Evolutionary conservation across 108 stramenopile genomes (phyloP), one percentile per base, ranked within the genome.

Genomic region (Nitzschia palea): DNA sequence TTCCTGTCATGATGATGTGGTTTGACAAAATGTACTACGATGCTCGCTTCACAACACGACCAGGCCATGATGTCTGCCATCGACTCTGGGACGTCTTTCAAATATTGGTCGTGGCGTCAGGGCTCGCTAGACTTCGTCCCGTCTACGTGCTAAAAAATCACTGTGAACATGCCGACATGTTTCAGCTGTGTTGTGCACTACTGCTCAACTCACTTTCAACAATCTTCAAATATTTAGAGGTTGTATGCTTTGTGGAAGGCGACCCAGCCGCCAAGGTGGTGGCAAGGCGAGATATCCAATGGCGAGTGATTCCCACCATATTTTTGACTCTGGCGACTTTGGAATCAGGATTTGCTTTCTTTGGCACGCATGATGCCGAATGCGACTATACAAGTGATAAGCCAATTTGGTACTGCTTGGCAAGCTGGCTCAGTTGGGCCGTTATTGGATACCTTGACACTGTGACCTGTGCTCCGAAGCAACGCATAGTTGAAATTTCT

Each of bases 81-180:
- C 40, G 65, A 27, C 5, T 72, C n/a, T 40, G 75, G 14, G 78
- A 76, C 27, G 35, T 70, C 3, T 0, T 74, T 31, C 53, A 62
- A 12, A 33, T 82, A 3, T 34, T 45, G 20, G 34, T 47, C n/a
- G 35, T 82, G 0, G 65, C 78, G 0, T 54, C 62, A 10, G 65
- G 63, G 18, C 23, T 79, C 2, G 60, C 71, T 14, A 65, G 66
- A 22, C 74, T 82, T 34, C 77, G 73, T 17, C 29, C 80, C 14
- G 68, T 70, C 8, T 54, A 69, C 2, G 34, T 42, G 0, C 50
- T 81, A 68, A 64, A 65, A 3, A 37, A 73, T 48, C 45, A 64
- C 2, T 53, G 62, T 18, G 51, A 65, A 8, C 34, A 78, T 10
- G 34, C 37, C 22, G 80, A 81, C 4, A 58, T 68, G 63, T 81